A percentile compares a stretch with the other conserved stretches of the same genome.
These are phyloP conservation scores for Physcomitrellopsis africana DNA, from an alignment of 225 moss, liverwort and hornwort species.

Conservation along the genomic window DNA sequence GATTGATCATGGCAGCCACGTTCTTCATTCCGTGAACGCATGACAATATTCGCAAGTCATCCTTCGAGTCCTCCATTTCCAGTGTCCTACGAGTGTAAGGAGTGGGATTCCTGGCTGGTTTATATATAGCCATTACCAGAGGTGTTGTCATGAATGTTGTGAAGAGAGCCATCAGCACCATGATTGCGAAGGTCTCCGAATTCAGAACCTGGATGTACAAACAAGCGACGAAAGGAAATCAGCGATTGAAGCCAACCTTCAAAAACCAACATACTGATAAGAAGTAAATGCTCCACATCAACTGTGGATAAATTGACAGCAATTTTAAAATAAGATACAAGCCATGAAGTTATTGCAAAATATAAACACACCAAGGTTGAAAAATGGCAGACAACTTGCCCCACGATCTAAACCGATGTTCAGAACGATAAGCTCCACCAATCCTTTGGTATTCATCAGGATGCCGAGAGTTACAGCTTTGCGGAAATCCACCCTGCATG, in stretches of 20 bases:
- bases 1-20: slow-evolving; percentile 80
- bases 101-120: slow-evolving; percentile 68
- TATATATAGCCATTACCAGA: slow-evolving; percentile 78
- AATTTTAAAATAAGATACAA: no score
- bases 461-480: slow-evolving; percentile 65
- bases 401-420: slow-evolving; percentile 86
- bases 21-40: slow-evolving; percentile 87
- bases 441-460: slow-evolving; percentile 93
- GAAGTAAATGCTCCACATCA: not conserved
- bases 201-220: slow-evolving; percentile 67
- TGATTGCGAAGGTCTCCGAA: slow-evolving; percentile 82
- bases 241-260: slow-evolving; percentile 3
- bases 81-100: slow-evolving; percentile 78
- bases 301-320: not conserved
- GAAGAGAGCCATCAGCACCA: slow-evolving; percentile 90
- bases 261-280: not conserved
- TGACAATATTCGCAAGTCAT: slow-evolving; percentile 71
- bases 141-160: slow-evolving; percentile 93
- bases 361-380: not conserved
- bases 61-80: slow-evolving; percentile 61
- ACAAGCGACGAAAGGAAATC: not conserved
- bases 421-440: slow-evolving; percentile 89
- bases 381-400: slow-evolving; percentile 37
- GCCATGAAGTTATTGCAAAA: no score
- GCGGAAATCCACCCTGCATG: slow-evolving; percentile 31